phyloP scores from a whole-genome alignment of 2,329 filamentous ascomycete species.

The Nectriaceae sp. region DNA sequence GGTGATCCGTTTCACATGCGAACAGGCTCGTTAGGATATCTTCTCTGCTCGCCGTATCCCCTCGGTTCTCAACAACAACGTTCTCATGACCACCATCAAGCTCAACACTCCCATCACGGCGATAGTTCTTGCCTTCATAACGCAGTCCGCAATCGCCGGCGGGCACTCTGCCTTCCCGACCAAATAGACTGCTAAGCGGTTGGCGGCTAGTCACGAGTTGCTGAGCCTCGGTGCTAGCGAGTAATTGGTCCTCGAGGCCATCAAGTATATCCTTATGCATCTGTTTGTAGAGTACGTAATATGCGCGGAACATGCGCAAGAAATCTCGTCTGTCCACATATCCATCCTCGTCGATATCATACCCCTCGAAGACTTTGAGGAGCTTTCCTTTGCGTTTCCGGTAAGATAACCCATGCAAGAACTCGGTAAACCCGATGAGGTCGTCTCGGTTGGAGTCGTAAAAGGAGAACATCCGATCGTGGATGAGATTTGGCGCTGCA shows the following conservation, averaged over 20 bases:
- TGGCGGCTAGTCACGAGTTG: conserved; percentile 76
- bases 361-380: conserved; percentile 78
- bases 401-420: conserved; percentile 78
- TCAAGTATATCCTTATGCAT: conserved; percentile 83
- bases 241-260: conserved; percentile 74
- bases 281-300: conserved; percentile 88
- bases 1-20: conserved; percentile 36
- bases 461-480: conserved; percentile 95
- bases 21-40: conserved; percentile 61
- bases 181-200: conserved; percentile 74
- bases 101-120: conserved; percentile 64
- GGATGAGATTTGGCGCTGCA: conserved; percentile 82
- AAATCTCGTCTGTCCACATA: conserved; percentile 86
- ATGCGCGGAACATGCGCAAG: conserved; percentile 86
- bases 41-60: conserved; percentile 62
- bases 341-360: conserved; percentile 87
- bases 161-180: conserved; percentile 70
- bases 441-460: conserved; percentile 91
- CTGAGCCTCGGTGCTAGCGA: conserved; percentile 73
- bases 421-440: conserved; percentile 90
- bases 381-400: conserved; percentile 69
- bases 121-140: conserved; percentile 67
- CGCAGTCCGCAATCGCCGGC: conserved; percentile 56
- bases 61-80: conserved; percentile 59
- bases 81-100: conserved; percentile 59